A percentile compares a stretch with the other conserved stretches of the same genome.
Conservation (phyloP, 371 early-diverging fungal species). For the Mucor plumbeus region DNA sequence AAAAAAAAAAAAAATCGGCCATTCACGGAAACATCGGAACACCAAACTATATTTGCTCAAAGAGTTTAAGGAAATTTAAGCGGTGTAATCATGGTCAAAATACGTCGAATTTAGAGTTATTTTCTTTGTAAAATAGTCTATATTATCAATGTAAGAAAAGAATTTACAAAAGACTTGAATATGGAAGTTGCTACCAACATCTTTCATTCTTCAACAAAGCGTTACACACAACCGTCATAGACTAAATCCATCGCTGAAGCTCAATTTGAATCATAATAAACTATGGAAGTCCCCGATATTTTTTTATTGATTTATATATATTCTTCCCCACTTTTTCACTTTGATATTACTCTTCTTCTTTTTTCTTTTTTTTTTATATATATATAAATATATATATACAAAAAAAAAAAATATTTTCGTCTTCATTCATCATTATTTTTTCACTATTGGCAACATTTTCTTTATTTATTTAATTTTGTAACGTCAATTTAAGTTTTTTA, state of each 20-base stretch:
- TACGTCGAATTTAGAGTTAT: constrained; percentile 33
- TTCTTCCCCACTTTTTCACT: constrained; percentile 12
- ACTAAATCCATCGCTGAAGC: constrained; percentile 26
- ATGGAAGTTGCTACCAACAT: neutral
- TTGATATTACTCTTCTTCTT: constrained; percentile 3
- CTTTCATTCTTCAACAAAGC: neutral
- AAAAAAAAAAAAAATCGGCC: constrained; percentile 20
- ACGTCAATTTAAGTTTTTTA: constrained; percentile 18
- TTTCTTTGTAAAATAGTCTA: constrained; percentile 13
- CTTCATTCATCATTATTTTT: neutral
- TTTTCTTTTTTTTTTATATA: constrained; percentile 5
- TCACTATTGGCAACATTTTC: constrained; percentile 13
- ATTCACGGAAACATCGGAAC: constrained; percentile 37
- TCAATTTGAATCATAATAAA: constrained; percentile 30
- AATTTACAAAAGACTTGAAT: neutral
- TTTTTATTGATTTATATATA: constrained; percentile 10
- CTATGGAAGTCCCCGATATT: constrained; percentile 1
- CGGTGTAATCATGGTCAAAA: neutral
- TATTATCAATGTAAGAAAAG: constrained; percentile 14
- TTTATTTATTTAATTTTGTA: constrained; percentile 5
- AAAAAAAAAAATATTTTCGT: neutral
- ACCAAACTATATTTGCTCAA: constrained; percentile 22
- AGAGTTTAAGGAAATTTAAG: neutral
- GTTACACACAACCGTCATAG: constrained; percentile 30
- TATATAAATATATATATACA: neutral